Conservation (phyloP, 768 basidiomycete species). For the Psilocybe subaeruginosa region DNA sequence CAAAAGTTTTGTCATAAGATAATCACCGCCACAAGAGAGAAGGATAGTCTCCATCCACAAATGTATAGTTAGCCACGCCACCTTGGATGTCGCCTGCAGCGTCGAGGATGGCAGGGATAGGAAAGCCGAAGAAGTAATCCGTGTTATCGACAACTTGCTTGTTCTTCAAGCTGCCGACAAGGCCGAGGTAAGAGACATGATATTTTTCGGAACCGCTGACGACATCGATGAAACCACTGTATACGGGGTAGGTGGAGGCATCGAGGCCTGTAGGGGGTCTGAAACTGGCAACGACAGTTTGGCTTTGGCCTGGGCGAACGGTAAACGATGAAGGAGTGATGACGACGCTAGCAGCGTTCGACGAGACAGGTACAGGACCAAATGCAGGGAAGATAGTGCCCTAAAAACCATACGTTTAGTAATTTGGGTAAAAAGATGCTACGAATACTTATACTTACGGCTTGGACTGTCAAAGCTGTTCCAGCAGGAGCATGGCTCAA, state of each 20-base stretch:
- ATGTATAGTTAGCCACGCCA: slow-evolving; percentile 47
- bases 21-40: slow-evolving; percentile 41
- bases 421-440: not conserved
- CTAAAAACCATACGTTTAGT: slow-evolving; percentile 22
- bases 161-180: slow-evolving; percentile 43
- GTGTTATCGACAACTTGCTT: slow-evolving; percentile 57
- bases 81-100: slow-evolving; percentile 41
- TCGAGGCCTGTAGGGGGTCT: slow-evolving; percentile 47
- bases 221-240: slow-evolving; percentile 60
- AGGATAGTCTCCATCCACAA: slow-evolving; percentile 43
- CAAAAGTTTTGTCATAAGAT: not conserved
- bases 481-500: slow-evolving; percentile 58
- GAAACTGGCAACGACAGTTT: slow-evolving; percentile 46
- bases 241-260: slow-evolving; percentile 56
- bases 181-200: slow-evolving; percentile 52
- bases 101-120: slow-evolving; percentile 45
- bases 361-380: slow-evolving; percentile 55
- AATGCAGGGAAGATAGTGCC: slow-evolving; percentile 41
- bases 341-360: slow-evolving; percentile 44
- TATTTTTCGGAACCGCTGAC: slow-evolving; percentile 32
- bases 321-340: slow-evolving; percentile 49
- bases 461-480: slow-evolving; percentile 48
- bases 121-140: slow-evolving; percentile 44
- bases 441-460: slow-evolving; percentile 26
- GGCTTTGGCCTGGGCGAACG: slow-evolving; percentile 45